phyloP scores from a whole-genome alignment of 495 filamentous ascomycete genomes.

The Hamigera avellanea region DNA sequence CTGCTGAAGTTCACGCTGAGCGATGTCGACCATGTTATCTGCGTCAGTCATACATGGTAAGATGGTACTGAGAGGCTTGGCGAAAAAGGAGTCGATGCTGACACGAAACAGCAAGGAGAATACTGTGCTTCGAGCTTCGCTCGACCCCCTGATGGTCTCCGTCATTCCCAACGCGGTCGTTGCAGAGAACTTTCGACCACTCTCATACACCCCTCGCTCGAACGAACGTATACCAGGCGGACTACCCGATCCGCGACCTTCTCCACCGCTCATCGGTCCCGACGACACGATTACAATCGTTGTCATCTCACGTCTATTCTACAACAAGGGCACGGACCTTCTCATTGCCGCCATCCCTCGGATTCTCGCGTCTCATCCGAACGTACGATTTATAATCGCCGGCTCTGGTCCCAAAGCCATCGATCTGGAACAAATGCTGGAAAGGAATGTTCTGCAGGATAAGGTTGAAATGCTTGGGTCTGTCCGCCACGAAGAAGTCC shows the following conservation, averaged over 20 bases:
- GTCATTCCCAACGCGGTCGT: conserved; percentile 97
- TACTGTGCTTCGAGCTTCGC: conserved; percentile 84
- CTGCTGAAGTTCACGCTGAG: conserved; percentile 90
- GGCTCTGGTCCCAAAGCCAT: conserved; percentile 94
- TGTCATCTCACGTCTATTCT: conserved; percentile 93
- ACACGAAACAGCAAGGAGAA: conserved; percentile 72
- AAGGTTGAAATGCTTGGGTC: conserved; percentile 84
- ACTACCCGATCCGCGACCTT: conserved; percentile 28
- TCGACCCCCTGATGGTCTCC: conserved; percentile 93
- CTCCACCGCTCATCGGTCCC: conserved; percentile 52
- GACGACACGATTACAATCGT: conserved; percentile 89
- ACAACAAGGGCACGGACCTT: conserved; percentile 96
- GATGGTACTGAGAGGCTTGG: conserved; percentile 3
- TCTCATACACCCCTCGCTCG: conserved; percentile 27
- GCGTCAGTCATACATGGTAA: conserved; percentile 94
- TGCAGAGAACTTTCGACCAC: conserved; percentile 83
- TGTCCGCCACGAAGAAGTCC: conserved; percentile 88
- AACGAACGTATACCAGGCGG: conserved; percentile 19
- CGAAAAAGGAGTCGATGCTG: conserved; percentile 4
- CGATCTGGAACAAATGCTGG: conserved; percentile 94
- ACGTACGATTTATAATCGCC: conserved; percentile 94
- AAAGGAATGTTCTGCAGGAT: conserved; percentile 90
- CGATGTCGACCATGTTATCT: conserved; percentile 96
- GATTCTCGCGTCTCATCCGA: conserved; percentile 75
- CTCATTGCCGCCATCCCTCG: conserved; percentile 89